Conservation (phyloP, 257 asterid genomes). For the Penstemon newberryi region DNA sequence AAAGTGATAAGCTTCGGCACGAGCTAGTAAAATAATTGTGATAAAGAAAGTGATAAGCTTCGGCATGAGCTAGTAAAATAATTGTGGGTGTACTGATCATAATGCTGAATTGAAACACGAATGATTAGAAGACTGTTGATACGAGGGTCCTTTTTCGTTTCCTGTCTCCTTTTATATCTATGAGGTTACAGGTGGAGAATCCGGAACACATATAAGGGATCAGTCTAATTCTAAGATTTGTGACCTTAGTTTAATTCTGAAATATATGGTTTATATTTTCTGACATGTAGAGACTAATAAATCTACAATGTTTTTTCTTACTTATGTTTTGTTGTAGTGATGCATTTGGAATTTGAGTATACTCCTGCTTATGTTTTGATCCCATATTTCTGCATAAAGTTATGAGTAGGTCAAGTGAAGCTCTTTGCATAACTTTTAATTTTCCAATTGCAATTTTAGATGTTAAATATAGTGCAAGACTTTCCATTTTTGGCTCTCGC, state of each 20-base stretch:
- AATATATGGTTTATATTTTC: conserved; percentile 1
- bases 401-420: conserved; percentile 5
- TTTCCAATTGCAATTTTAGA: background rate
- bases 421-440: background rate
- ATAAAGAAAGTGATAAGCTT: background rate
- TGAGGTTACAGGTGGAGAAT: background rate
- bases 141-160: background rate
- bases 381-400: background rate
- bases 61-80: background rate
- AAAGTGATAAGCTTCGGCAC: background rate
- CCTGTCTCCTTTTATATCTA: background rate
- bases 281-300: background rate
- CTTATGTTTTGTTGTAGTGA: conserved; percentile 1
- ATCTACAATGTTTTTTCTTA: background rate
- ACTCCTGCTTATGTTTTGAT: background rate
- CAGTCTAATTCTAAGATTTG: background rate
- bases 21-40: background rate
- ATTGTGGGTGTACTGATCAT: background rate
- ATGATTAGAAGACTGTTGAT: background rate
- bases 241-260: background rate
- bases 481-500: conserved; percentile 18
- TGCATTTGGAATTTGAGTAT: background rate
- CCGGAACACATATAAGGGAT: background rate
- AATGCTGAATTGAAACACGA: background rate
- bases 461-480: background rate